Percentiles rank a stretch among this genome's conserved stretches.
These are phyloP conservation scores for Lichtheimia ornata DNA, from an alignment of 371 early-diverging fungal species.

Conservation along the genomic window DNA sequence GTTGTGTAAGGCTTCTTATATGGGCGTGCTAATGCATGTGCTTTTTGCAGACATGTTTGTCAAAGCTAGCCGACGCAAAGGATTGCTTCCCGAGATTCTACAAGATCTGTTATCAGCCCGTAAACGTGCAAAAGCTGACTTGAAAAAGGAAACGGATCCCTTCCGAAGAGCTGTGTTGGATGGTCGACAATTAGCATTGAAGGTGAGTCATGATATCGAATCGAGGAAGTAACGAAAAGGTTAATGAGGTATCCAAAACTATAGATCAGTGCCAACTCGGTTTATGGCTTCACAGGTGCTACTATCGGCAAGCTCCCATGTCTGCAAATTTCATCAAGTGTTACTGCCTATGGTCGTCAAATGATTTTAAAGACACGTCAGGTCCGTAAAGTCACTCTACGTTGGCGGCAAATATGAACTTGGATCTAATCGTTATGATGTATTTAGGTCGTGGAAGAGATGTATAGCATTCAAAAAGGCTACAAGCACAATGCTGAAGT, in stretches of 20 bases:
- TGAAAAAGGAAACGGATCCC: conserved; percentile 95
- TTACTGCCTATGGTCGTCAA: conserved; percentile 97
- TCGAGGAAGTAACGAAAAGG: not conserved
- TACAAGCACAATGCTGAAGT: conserved; percentile 91
- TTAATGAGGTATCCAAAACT: not conserved
- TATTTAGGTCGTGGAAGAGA: conserved; percentile 78
- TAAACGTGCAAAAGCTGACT: conserved; percentile 93
- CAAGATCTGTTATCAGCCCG: conserved; percentile 93
- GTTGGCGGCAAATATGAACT: not conserved
- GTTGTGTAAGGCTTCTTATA: not conserved
- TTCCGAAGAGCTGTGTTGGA: conserved; percentile 93
- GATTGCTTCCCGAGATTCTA: conserved; percentile 95
- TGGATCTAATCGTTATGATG: not conserved
- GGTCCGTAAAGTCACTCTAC: conserved; percentile 21
- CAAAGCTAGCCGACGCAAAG: conserved; percentile 72
- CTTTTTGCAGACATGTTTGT: conserved; percentile 79
- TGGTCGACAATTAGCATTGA: conserved; percentile 98
- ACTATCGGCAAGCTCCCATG: conserved; percentile 97
- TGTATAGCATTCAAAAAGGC: conserved; percentile 84
- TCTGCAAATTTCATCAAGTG: conserved; percentile 97
- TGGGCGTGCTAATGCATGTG: not conserved
- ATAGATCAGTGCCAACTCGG: conserved; percentile 97
- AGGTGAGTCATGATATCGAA: conserved; percentile 46
- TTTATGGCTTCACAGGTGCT: conserved; percentile 99
- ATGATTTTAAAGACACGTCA: conserved; percentile 97